Evolutionary conservation across 106 monocot species (phyloP), one percentile per base, ranked within the genome.

Genomic region (Platanthera guangdongensis): DNA sequence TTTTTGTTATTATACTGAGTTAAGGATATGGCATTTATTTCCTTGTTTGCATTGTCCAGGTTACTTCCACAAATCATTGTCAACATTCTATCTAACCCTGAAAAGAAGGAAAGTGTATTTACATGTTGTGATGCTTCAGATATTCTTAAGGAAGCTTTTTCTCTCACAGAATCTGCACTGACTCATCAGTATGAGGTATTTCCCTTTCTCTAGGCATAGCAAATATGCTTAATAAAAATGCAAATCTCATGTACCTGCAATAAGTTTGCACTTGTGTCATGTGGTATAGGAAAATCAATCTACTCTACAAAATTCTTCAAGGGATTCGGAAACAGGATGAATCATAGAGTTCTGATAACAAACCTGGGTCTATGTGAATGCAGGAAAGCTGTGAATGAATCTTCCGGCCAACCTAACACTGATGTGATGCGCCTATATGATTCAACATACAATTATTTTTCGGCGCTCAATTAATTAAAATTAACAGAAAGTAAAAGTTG

Each of bases 131-230:
- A 97, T 89, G 93, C 96, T 57, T 87, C 93, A 82, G 86, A 89
- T 85, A 81, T 97, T 68, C 86, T 93, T 16, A 87, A 74, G 75
- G 81, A 93, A 75, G 88, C 91, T 55, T 93, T 93, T 84, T 85
- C 77, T 79, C 75, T 84, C 55, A 89, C 93, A 52, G 96, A 97
- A 83, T 87, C 85, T 81, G 84, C 90, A 78, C 85, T 97, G 86
- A 78, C 83, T 83, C 89, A 97, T 91, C 88, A 89, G 75, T 97
- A 91, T 82, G 93, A 97, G 95, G 95, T 95, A 85, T 78, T 52
- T 45, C 51, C 54, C 55, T 74, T 80, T 78, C 73, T 82, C 75
- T 70, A 70, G 70, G 13, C 12, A 10, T 70, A 65, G 39, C 28
- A 30, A 11, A 65, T 30, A 65, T 32, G 10, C 32, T 13, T 39